Evolutionary conservation across 306 rosid species (phyloP), one percentile per base, ranked within the genome.

Genomic region (Macrotyloma uniflorum): DNA sequence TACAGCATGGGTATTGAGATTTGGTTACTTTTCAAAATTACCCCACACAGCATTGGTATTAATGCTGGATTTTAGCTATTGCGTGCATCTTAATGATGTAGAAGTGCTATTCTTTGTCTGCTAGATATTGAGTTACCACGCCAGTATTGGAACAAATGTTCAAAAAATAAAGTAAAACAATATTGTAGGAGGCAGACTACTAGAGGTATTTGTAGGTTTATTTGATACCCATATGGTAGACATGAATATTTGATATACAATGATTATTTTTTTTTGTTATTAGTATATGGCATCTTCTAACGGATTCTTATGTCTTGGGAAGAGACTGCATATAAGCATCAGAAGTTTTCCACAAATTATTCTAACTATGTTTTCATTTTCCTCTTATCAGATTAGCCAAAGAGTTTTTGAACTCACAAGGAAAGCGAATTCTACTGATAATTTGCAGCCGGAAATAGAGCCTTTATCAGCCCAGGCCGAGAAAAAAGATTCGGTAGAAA

Each of bases 351-450:
- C 16, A n/a, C 36, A 49, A 64, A 19, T 4, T 65, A 28, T 67
- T 43, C 51, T 70, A 20, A 82, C 72, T 71, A 33, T 38, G 23
- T 80, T 81, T 76, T 33, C 35, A 11, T 80, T 79, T 76, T 82
- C 26, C 55, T 78, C 50, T 72, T n/a, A 66, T 69, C 98, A 95
- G 99, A 95, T 95, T 61, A 91, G 99, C 86, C 86, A 84, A 77
- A 85, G 93, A 76, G 97, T 93, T 49, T 93, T 91, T 64, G 94
- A 89, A 85, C 79, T 83, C 85, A 87, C 89, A 65, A 93, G 83
- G 76, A 83, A 58, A 14, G 87, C 70, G 50, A 81, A 66, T 67
- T 74, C 81, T 58, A 47, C 62, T 58, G 85, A 88, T 77, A 55
- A 32, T 63, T 86, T 82, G 71, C 85, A 73, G 80, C 88, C 84